A percentile compares a stretch with the other conserved stretches of the same genome.
Evolutionary conservation across 2,329 filamentous ascomycete genomes (phyloP).

Genomic region (Calonectria honghensis): DNA sequence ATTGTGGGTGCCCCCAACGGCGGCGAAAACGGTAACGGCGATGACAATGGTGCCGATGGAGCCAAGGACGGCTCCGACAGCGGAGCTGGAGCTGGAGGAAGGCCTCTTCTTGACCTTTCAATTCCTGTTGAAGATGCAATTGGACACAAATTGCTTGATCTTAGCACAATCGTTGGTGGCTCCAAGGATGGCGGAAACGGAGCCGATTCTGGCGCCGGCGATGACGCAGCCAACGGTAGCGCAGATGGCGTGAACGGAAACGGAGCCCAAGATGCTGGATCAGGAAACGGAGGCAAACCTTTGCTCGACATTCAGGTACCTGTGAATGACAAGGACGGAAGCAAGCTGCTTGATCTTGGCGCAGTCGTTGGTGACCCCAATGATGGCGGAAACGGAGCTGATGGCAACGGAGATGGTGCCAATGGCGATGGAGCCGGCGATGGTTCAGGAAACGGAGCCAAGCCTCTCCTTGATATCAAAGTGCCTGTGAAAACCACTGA

Average conservation of each 20-base stretch:
- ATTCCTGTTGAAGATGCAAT: not conserved
- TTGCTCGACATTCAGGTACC: not conserved
- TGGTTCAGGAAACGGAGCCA: not conserved
- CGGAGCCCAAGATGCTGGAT: not conserved
- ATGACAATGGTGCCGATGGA: not conserved
- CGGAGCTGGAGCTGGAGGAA: not conserved
- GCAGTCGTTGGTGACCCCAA: not conserved
- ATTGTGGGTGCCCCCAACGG: not conserved
- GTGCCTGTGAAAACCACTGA: not conserved
- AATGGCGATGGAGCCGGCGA: not conserved
- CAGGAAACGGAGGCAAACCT: not conserved
- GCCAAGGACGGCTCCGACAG: not conserved
- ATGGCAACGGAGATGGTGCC: not conserved
- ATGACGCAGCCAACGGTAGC: not conserved
- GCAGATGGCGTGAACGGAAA: not conserved
- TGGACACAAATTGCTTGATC: not conserved
- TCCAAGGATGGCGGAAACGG: not conserved
- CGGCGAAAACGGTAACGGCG: not conserved
- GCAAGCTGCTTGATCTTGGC: not conserved
- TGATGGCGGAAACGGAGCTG: not conserved
- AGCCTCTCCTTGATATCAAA: not conserved
- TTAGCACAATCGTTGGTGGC: not conserved
- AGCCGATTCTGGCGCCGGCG: not conserved
- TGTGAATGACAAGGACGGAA: not conserved
- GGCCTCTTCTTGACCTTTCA: not conserved